Evolutionary conservation across 257 asterid genomes (phyloP), one percentile per base, ranked within the genome.

Genomic region (Knoxia roxburghii): DNA sequence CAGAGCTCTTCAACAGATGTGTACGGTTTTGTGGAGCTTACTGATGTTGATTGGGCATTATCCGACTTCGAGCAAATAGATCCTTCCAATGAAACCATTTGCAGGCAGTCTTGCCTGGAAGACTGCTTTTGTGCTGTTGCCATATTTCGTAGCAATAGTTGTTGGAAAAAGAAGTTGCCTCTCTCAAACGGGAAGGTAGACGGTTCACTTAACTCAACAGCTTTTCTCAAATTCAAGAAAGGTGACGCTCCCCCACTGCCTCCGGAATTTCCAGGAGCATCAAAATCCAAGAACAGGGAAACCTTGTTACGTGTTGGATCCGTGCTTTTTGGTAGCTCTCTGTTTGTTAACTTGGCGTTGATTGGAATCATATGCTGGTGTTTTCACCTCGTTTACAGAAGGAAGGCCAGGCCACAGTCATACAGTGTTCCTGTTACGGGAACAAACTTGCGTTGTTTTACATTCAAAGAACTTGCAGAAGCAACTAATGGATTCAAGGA

Each of bases 81-180:
- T 0, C 78, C 78, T 49, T 79, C 78, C 29, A 35, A 45, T 0
- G 76, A 57, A 67, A 73, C 71, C 0, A 49, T 24, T 0, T 87
- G 91, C 68, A 75, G 57, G 11, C 66, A 49, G 4, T 69, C 86
- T 55, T 89, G 95, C 72, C 45, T 77, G 68, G 43, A 39, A 2
- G 97, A 87, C 68, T 84, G 89, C 71, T 62, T 90, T 23, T 87
- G 95, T n/a, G 77, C 66, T 26, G 91, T 65, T 23, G 65, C 88
- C 0, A 71, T 87, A 51, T 74, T 37, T 72, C 75, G 84, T 54
- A 1, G 0, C 29, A 55, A 61, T 7, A 77, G 61, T 71, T 89
- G 97, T 60, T 87, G 95, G 94, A 87, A 85, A 80, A 89, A 89
- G 85, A 82, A 56, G 77, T 69, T 82, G 24, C 95, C 95, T 3